Base-by-base conservation (phyloP, 2,329 filamentous ascomycete species). In the Zarea fungicola region DNA sequence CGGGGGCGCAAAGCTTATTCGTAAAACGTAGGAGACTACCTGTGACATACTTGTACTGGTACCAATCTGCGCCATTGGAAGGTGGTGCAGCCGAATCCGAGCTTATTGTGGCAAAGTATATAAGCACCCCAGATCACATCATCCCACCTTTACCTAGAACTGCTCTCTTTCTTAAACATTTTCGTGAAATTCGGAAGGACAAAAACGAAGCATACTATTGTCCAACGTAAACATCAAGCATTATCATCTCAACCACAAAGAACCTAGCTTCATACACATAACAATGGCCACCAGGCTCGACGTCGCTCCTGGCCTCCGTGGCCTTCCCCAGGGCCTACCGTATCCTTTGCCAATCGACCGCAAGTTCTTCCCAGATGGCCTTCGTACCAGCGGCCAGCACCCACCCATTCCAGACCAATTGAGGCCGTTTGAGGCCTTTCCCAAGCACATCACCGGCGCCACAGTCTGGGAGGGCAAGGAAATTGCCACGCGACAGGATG, bases 381-480 rank as follows among this genome's bases (percentile, higher is more conserved):
- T 73, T 61, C 66, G 71, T 36, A 78, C 76, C 1, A 76, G 84
- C 1, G 87, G 87, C 32, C 87, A 92, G 62, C 84, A 87, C 56
- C 73, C 78, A 21, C 87, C 88, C 1, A 65, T 87, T 28, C 84
- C 84, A 60, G 73, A 82, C 26, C 68, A 75, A 8, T 66, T 92
- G n/a, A 72, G 69, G 42, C 78, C 85, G 0, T 92, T 89, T 63
- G 72, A 77, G 0, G 74, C 77, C 14, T 92, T 91, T 59, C 87
- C 87, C 36, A 78, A 79, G 51, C 68, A 84, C 52, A 89, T 91
- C 62, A 74, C 74, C 0, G 87, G 87, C 10, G 78, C 79, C 1
- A 91, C 86, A 0, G 80, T 87, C 25, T 93, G 88, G 88, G 74
- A 77, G 47, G 74, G 77, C 5, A 76, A 81, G 25, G 83, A 87